phyloP scores from a whole-genome alignment of 2,329 filamentous ascomycete species.

The Fonsecaea nubica region DNA sequence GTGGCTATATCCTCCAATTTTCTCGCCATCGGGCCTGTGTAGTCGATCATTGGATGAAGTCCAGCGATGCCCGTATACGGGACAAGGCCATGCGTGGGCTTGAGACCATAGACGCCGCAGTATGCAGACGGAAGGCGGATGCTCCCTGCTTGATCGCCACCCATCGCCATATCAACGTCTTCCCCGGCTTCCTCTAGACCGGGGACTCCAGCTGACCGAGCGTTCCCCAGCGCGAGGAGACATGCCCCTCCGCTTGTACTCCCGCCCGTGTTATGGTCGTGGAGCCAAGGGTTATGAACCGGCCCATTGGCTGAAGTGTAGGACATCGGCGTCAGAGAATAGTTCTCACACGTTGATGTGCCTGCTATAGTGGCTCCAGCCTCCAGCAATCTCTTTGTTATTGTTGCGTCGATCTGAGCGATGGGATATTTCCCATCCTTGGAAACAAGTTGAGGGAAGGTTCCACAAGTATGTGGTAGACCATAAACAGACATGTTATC shows the following conservation, averaged over 20 bases:
- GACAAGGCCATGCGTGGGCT: conserved; percentile 58
- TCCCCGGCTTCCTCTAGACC: conserved; percentile 41
- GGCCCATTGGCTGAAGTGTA: conserved; percentile 48
- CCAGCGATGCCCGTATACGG: conserved; percentile 58
- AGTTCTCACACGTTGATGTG: conserved; percentile 50
- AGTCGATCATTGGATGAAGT: conserved; percentile 53
- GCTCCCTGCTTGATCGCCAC: conserved; percentile 51
- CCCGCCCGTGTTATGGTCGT: conserved; percentile 46
- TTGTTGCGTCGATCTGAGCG: conserved; percentile 46
- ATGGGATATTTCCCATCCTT: conserved; percentile 42
- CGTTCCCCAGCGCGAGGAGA: conserved; percentile 42
- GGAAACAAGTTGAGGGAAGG: conserved; percentile 44
- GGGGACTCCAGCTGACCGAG: conserved; percentile 28
- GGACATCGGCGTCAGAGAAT: conserved; percentile 48
- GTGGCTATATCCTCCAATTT: conserved; percentile 53
- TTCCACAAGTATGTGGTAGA: conserved; percentile 47
- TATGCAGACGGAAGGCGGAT: conserved; percentile 50
- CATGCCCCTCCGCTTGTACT: conserved; percentile 49
- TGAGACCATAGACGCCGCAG: conserved; percentile 54
- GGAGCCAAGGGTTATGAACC: conserved; percentile 47
- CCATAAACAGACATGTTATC: conserved; percentile 48
- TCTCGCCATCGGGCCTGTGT: conserved; percentile 55
- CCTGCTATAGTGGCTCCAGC: conserved; percentile 47
- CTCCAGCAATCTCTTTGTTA: conserved; percentile 46
- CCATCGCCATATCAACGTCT: conserved; percentile 47